phyloP scores from a whole-genome alignment of 148 eudicot genomes.

The Vaccinium myrtillus region DNA sequence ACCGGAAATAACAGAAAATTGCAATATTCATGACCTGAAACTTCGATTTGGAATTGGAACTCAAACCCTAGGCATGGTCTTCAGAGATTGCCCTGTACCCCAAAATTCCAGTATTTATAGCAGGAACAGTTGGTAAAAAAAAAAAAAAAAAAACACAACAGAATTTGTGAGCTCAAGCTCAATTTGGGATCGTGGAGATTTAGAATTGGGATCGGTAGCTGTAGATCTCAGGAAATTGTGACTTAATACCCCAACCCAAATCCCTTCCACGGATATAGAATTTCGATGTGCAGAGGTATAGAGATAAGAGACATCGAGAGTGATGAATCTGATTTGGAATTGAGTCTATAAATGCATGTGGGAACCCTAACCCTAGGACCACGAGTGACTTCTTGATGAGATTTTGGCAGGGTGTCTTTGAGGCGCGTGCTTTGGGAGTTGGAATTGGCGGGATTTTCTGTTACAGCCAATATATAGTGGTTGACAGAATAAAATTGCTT shows the following conservation, averaged over 20 bases:
- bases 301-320: background rate
- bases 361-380: background rate
- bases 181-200: background rate
- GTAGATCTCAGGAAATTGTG: background rate
- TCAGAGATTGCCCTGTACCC: background rate
- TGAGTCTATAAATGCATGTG: background rate
- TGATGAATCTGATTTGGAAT: slow-evolving; percentile 9
- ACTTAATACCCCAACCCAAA: background rate
- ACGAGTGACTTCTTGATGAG: background rate
- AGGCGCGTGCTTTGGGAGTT: background rate
- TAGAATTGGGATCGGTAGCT: slow-evolving; percentile 2
- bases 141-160: background rate
- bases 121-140: no score
- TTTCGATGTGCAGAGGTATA: background rate
- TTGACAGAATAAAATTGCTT: background rate
- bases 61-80: background rate
- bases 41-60: background rate
- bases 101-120: background rate
- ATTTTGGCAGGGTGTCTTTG: background rate
- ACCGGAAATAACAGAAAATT: no score
- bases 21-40: no score
- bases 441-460: background rate
- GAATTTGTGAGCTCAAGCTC: background rate
- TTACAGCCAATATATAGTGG: background rate
- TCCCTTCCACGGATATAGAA: background rate